Conservation (phyloP, 352 stramenopile species). For the Sclerospora graminicola region DNA sequence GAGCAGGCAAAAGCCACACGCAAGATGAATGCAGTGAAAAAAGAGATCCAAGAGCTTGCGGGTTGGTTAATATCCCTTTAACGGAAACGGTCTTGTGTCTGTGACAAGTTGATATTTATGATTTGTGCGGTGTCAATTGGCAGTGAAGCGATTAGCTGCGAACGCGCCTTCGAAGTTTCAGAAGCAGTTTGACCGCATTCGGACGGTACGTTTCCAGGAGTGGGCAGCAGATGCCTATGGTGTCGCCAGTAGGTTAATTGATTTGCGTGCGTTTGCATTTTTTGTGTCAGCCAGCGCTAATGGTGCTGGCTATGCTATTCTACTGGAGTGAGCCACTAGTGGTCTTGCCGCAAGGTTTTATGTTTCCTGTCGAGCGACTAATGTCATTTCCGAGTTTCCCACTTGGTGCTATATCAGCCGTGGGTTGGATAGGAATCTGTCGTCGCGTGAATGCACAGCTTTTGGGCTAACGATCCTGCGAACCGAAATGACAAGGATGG, state of each 20-base stretch:
- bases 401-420: constrained; percentile 57
- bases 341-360: constrained; percentile 57
- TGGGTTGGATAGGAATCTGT: constrained; percentile 68
- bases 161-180: constrained; percentile 55
- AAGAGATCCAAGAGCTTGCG: constrained; percentile 72
- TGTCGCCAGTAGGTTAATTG: neutral
- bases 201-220: constrained; percentile 36
- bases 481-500: neutral
- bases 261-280: neutral
- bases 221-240: neutral
- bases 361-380: constrained; percentile 69
- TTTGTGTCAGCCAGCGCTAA: constrained; percentile 35
- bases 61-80: constrained; percentile 14
- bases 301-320: constrained; percentile 40
- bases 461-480: constrained; percentile 24
- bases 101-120: neutral
- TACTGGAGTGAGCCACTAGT: constrained; percentile 77
- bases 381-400: constrained; percentile 72
- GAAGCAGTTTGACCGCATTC: constrained; percentile 62
- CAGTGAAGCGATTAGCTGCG: constrained; percentile 59
- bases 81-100: neutral
- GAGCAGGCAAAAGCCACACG: constrained; percentile 80
- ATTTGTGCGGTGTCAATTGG: constrained; percentile 1
- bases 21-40: constrained; percentile 81
- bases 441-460: constrained; percentile 64